Conservation (phyloP, 352 stramenopile species). For the Globisporangium emineosum region DNA sequence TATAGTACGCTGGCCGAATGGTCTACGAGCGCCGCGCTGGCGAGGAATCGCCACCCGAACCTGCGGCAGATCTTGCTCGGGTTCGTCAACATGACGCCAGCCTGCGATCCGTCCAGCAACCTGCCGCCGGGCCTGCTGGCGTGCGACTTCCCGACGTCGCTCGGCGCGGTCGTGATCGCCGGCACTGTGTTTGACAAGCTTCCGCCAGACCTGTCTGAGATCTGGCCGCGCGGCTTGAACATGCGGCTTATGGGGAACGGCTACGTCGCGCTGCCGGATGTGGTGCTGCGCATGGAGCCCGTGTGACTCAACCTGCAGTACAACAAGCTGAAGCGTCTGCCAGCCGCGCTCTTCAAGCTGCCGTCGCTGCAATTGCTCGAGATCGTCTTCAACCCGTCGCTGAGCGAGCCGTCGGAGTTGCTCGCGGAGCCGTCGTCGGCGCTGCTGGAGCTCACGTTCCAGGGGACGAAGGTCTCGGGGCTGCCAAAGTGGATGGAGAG, state of each 20-base stretch:
- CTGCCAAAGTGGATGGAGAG: constrained; percentile 10
- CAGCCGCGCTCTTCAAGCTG: neutral
- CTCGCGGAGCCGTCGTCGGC: neutral
- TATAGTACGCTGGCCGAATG: neutral
- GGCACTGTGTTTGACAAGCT: constrained; percentile 1
- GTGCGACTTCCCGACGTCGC: constrained; percentile 1
- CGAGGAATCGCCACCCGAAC: neutral
- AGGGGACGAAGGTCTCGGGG: constrained; percentile 10
- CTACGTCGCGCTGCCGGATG: neutral
- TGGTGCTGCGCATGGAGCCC: neutral
- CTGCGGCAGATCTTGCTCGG: constrained; percentile 1
- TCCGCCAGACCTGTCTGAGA: constrained; percentile 16
- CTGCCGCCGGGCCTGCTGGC: constrained; percentile 1
- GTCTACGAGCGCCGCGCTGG: neutral
- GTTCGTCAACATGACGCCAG: neutral
- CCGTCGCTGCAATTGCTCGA: neutral
- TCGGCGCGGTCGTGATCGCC: neutral
- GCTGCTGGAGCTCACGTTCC: constrained; percentile 13
- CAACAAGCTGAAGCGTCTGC: neutral
- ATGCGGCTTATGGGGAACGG: neutral
- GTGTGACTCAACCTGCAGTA: neutral
- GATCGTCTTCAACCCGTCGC: neutral
- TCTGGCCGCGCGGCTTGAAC: constrained; percentile 4
- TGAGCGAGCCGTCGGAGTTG: neutral
- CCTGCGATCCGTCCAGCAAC: constrained; percentile 1